Evolutionary conservation across 1,139 yeast species (phyloP).

Genomic region (Yamadazyma trypodendri): DNA sequence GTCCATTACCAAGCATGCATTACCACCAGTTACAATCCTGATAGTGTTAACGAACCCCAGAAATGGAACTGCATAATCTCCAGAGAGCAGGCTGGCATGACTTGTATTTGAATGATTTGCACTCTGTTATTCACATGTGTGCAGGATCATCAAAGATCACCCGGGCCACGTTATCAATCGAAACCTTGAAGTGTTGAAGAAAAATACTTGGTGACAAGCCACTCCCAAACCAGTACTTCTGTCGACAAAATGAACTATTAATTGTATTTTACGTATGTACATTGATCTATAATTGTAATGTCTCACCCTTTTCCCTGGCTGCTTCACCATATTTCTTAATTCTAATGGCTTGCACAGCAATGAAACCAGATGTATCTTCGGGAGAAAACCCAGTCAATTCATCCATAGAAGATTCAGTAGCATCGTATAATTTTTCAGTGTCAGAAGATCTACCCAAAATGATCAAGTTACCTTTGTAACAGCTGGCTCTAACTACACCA

Average conservation of each 20-base stretch:
- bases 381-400: conserved; percentile 98
- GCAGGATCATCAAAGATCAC: conserved; percentile 35
- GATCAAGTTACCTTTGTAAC: conserved; percentile 84
- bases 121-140: conserved; percentile 33
- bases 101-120: conserved; percentile 28
- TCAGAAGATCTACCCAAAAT: conserved; percentile 92
- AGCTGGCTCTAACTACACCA: conserved; percentile 91
- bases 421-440: conserved; percentile 95
- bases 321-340: conserved; percentile 97
- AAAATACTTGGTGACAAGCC: too few species aligned
- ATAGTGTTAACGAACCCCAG: conserved; percentile 27
- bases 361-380: conserved; percentile 94
- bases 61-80: conserved; percentile 28
- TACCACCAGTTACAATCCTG: conserved; percentile 26
- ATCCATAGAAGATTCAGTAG: conserved; percentile 98
- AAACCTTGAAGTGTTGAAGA: conserved; percentile 28
- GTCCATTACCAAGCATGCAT: conserved; percentile 27
- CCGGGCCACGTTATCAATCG: conserved; percentile 30
- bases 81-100: conserved; percentile 34
- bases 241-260: conserved; percentile 5
- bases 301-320: conserved; percentile 72
- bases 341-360: conserved; percentile 96
- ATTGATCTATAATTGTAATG: conserved; percentile 28
- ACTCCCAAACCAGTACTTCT: too few species aligned
- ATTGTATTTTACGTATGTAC: background rate